Percentiles rank a stretch among this genome's conserved stretches.
Conservation (phyloP, 2,329 filamentous ascomycete genomes). For the Monosporascus cannonballus region DNA sequence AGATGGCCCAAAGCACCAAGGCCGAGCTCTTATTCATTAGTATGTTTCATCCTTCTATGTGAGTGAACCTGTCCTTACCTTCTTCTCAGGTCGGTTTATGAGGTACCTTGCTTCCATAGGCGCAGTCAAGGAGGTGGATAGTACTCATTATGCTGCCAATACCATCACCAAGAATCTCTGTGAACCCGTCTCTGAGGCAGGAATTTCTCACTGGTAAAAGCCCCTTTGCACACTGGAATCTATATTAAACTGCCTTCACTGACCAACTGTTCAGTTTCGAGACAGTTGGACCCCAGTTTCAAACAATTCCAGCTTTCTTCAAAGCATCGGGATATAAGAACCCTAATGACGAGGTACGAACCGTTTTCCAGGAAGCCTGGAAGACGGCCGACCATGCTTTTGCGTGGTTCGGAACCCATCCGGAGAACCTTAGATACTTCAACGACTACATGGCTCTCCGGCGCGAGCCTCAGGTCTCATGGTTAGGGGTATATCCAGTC, state of each 20-base stretch:
- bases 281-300: conserved; percentile 3
- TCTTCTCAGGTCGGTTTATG: background rate
- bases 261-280: conserved; percentile 2
- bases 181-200: background rate
- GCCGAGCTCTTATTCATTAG: background rate
- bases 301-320: conserved; percentile 9
- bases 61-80: background rate
- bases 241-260: background rate
- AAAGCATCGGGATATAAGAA: conserved; percentile 10
- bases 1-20: background rate
- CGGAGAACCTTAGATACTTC: conserved; percentile 11
- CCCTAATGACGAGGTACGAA: conserved; percentile 10
- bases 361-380: conserved; percentile 12
- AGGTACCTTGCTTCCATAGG: conserved; percentile 1
- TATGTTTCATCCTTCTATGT: background rate
- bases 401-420: conserved; percentile 8
- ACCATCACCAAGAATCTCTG: conserved; percentile 1
- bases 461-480: conserved; percentile 8
- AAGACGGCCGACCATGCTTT: conserved; percentile 6
- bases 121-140: background rate
- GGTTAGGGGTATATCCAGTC: conserved; percentile 17
- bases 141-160: background rate
- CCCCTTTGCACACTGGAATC: background rate
- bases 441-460: conserved; percentile 16
- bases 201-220: conserved; percentile 2